These are phyloP conservation scores for Trifolium pratense DNA, from an alignment of 306 rosid species.

Conservation along the genomic window DNA sequence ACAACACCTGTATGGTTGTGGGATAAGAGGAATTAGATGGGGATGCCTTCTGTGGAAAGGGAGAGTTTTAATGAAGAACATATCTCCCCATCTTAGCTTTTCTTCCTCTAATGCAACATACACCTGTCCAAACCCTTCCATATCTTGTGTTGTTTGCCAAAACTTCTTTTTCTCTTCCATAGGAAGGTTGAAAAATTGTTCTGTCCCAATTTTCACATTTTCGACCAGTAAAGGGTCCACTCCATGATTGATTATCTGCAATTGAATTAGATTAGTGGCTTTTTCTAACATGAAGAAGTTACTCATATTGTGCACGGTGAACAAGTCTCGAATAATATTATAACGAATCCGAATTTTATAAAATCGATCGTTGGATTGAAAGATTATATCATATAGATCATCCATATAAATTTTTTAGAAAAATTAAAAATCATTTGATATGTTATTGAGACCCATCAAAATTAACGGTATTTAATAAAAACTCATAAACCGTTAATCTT, in stretches of 20 bases:
- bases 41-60: background rate
- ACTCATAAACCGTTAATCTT: too few relatives aligned
- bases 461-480: too few relatives aligned
- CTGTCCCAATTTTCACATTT: background rate
- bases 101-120: constrained; percentile 12
- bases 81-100: constrained; percentile 28
- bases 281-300: too few relatives aligned
- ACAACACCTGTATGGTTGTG: background rate
- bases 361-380: too few relatives aligned
- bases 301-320: too few relatives aligned
- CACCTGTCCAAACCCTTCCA: constrained; percentile 22
- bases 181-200: constrained; percentile 4
- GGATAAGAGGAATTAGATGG: background rate
- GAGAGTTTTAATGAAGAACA: background rate
- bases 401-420: too few relatives aligned
- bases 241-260: constrained; percentile 1
- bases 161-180: constrained; percentile 23
- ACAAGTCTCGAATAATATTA: too few relatives aligned
- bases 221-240: background rate
- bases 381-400: too few relatives aligned
- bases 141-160: constrained; percentile 14
- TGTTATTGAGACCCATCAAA: too few relatives aligned
- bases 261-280: background rate
- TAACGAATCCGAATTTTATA: too few relatives aligned
- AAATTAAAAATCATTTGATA: too few relatives aligned